Evolutionary conservation across 345 rosid species (phyloP).

Genomic region (Eucalyptus cladocalyx): DNA sequence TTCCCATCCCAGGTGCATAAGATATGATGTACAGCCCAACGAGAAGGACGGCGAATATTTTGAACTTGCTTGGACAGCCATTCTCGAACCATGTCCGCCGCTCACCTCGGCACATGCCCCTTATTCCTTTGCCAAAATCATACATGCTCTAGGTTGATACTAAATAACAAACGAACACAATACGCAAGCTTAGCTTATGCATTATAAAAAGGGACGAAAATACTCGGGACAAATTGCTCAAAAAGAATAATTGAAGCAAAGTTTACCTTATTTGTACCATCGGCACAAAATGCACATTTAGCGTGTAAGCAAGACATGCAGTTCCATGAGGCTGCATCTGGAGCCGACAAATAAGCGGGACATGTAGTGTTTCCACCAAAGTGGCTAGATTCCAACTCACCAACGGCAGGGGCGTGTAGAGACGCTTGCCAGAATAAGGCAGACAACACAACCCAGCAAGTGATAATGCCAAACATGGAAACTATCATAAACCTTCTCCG

Average conservation of each 20-base stretch:
- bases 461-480: conserved; percentile 60
- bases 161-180: conserved; percentile 13
- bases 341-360: conserved; percentile 10
- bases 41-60: conserved; percentile 48
- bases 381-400: conserved; percentile 7
- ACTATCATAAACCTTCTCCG: conserved; percentile 72
- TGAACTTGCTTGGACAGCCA: conserved; percentile 78
- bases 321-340: conserved; percentile 29
- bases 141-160: conserved; percentile 72
- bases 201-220: background rate
- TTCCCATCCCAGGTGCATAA: conserved; percentile 83
- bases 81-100: conserved; percentile 39
- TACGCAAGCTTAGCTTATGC: background rate
- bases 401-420: conserved; percentile 31
- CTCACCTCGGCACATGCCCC: conserved; percentile 10
- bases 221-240: no score
- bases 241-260: background rate
- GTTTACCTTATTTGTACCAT: conserved; percentile 16
- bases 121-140: conserved; percentile 12
- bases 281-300: conserved; percentile 49
- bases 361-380: conserved; percentile 61
- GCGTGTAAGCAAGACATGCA: conserved; percentile 60
- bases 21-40: conserved; percentile 54
- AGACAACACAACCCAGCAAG: conserved; percentile 34
- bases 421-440: conserved; percentile 52